Percentiles rank a stretch among this genome's conserved stretches.
phyloP scores from a whole-genome alignment of 768 basidiomycete species.

The Mycena filopes region DNA sequence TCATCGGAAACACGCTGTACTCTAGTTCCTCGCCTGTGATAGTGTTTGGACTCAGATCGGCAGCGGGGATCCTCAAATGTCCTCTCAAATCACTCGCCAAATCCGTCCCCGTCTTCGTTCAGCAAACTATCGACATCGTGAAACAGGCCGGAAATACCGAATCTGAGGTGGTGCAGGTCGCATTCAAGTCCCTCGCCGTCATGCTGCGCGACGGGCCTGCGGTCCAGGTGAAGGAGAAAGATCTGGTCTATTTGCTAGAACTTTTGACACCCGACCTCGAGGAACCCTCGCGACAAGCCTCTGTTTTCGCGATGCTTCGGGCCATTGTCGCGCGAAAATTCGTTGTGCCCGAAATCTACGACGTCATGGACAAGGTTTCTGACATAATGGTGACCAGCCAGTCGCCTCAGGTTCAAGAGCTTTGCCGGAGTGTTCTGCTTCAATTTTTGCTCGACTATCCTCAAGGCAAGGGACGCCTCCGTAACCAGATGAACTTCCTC shows the following conservation, averaged over 20 bases:
- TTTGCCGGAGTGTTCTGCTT: constrained; percentile 87
- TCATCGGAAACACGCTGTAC: constrained; percentile 93
- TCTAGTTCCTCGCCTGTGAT: constrained; percentile 82
- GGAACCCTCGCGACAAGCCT: constrained; percentile 84
- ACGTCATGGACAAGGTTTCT: constrained; percentile 93
- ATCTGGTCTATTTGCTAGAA: constrained; percentile 87
- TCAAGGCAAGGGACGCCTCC: constrained; percentile 91
- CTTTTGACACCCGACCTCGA: constrained; percentile 91
- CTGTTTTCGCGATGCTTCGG: constrained; percentile 89
- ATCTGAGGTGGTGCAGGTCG: constrained; percentile 89
- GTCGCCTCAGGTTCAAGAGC: constrained; percentile 89
- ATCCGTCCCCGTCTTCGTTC: constrained; percentile 84
- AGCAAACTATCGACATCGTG: constrained; percentile 86
- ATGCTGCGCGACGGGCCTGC: constrained; percentile 91
- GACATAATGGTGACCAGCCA: constrained; percentile 95
- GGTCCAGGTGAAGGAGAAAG: constrained; percentile 88
- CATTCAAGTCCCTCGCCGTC: constrained; percentile 85
- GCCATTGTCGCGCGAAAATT: constrained; percentile 93
- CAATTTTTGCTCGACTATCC: constrained; percentile 98
- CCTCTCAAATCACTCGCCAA: constrained; percentile 80
- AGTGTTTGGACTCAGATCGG: constrained; percentile 78
- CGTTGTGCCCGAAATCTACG: constrained; percentile 96
- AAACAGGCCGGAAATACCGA: constrained; percentile 87
- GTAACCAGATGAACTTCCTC: constrained; percentile 89
- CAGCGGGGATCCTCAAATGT: constrained; percentile 84